These are phyloP conservation scores for Tuber magnatum DNA, from an alignment of 495 filamentous ascomycete species.

Conservation along the genomic window DNA sequence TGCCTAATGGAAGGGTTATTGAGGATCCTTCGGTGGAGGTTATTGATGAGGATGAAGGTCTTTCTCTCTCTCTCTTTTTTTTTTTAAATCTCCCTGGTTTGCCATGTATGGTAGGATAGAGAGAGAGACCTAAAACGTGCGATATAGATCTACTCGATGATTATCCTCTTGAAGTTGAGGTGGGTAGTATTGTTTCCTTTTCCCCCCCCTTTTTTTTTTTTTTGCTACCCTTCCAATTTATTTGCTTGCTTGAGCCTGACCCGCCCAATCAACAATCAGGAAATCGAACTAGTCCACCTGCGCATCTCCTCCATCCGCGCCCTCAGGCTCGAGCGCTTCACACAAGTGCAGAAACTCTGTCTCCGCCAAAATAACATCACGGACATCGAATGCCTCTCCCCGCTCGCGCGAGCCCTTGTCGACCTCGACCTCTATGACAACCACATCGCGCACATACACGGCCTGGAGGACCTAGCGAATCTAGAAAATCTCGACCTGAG, in stretches of 20 bases:
- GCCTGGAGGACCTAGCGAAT: slow-evolving; percentile 66
- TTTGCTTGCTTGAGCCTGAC: not conserved
- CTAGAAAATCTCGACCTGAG: slow-evolving; percentile 80
- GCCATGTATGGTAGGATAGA: not conserved
- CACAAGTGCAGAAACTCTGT: slow-evolving; percentile 69
- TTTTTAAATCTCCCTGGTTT: slow-evolving; percentile 11
- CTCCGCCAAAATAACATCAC: slow-evolving; percentile 89
- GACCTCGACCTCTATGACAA: slow-evolving; percentile 98
- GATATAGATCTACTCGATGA: slow-evolving; percentile 58
- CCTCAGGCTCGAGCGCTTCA: slow-evolving; percentile 74
- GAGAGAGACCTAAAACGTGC: slow-evolving; percentile 13
- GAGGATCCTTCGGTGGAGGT: slow-evolving; percentile 27
- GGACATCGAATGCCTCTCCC: slow-evolving; percentile 63
- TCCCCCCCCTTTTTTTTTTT: not conserved
- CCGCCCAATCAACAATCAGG: slow-evolving; percentile 46
- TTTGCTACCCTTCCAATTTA: not conserved
- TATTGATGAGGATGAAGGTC: slow-evolving; percentile 40
- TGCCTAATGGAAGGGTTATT: not conserved
- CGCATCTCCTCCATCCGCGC: slow-evolving; percentile 72
- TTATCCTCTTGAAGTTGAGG: slow-evolving; percentile 55
- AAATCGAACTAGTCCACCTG: slow-evolving; percentile 84
- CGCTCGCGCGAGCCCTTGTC: slow-evolving; percentile 56
- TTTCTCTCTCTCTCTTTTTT: slow-evolving; percentile 12
- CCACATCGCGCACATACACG: slow-evolving; percentile 77
- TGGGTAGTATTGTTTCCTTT: slow-evolving; percentile 38